Evolutionary conservation across 306 rosid genomes (phyloP), one percentile per base, ranked within the genome.

Genomic region (Oemleria cerasiformis): DNA sequence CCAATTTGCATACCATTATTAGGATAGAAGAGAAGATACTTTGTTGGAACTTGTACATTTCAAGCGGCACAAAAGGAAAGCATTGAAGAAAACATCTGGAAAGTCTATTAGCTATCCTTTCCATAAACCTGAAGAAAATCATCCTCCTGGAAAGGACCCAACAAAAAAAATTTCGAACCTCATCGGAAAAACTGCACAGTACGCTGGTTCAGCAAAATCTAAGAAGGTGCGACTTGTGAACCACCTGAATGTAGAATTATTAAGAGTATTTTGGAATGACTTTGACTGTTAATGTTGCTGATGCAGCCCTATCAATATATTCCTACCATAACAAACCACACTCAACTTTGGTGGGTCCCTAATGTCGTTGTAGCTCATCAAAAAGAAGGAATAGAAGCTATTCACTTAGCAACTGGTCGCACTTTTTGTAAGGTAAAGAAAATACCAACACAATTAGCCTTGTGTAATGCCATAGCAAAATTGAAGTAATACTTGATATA

Each of bases 1-100:
- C 78, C 72, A 40, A 67, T 62, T 57, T 67, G 60, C 64, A 62
- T 63, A 15, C 61, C 39, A 79, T 77, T 80, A 57, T 51, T 93
- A 95, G 99, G 99, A 88, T 77, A 88, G 96, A 82, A 88, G 99
- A 86, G 99, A 95, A 82, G 99, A 95, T 82, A 91, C 97, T 30
- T 68, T 86, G 73, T 75, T 95, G 77, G 79, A 88, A 83, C 83
- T 95, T 78, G 84, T 89, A 56, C 92, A 88, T 82, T 95, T 95
- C 81, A 88, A 72, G 84, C 81, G 87, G 79, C 97, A 91, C 78
- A 95, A 95, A 82, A 95, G 99, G 86, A 95, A 95, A 79, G 34
- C 82, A 53, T 74, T 84, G 84, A 95, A 95, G 85, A 95, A 64
- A 85, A 81, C 77, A 47, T 66, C 92, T 64, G 99, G 97, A 75